Base-by-base conservation (phyloP, 2,329 filamentous ascomycete genomes). In the Lecanicillium sp. region DNA sequence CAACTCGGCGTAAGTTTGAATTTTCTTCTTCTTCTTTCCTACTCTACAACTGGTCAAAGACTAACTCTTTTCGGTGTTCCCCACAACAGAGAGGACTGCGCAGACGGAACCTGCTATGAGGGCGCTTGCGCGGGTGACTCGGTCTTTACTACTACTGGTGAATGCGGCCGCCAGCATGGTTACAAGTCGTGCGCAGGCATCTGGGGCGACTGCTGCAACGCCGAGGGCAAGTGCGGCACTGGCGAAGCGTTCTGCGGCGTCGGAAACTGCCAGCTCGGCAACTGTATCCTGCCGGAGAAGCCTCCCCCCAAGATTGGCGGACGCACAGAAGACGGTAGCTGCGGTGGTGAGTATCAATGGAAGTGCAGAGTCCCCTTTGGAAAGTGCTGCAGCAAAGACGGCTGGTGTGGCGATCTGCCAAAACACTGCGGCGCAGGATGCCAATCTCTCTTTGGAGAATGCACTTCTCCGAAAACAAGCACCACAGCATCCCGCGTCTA, bases 101-200 rank as follows among this genome's bases (percentile, higher is more conserved):
- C 45, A n/a, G 36, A 35, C 8, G 54, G 55, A 12, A 60, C 47
- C 16, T 61, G 56, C 44, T 58, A 54, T 41, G 50, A 53, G 28
- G 58, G 57, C 29, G 38, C 32, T 12, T 61, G 57, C 38, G 4
- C 5, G 2, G 56, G 56, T 9, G 48, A 51, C 35, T 11, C 11
- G 6, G 36, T 48, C 12, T 62, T 50, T 29, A 54, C 48, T 29
- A 55, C 48, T 2, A 53, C 61, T 42, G 59, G 59, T n/a, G 52
- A 38, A 3, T 63, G 57, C 43, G 58, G 58, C 30, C 38, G 40
- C 3, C 12, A 45, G 1, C 36, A 60, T 42, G 51, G 52, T 17
- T 43, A 46, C 31, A 50, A 43, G 4, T 30, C 44, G 19, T 63
- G 59, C 37, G 52, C 41, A 2, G 53, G 53, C 9, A 45, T 43